phyloP scores from a whole-genome alignment of 306 rosid genomes.

The Fagus crenata region DNA sequence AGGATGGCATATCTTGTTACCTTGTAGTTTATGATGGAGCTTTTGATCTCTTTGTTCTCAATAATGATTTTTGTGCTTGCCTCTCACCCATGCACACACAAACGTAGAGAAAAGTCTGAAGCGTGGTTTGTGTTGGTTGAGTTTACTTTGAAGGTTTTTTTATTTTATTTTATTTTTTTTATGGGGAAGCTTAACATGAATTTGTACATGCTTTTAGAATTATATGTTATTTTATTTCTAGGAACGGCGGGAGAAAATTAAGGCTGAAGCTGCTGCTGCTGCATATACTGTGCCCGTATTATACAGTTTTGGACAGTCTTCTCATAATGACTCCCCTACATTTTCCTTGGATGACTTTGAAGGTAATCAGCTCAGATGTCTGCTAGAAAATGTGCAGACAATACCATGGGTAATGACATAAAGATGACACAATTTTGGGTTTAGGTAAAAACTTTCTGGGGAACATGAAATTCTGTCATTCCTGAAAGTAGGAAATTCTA shows the following conservation, averaged over 20 bases:
- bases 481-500: background rate
- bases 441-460: background rate
- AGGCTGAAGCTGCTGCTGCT: conserved; percentile 67
- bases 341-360: conserved; percentile 94
- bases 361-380: conserved; percentile 51
- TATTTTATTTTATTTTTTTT: background rate
- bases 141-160: conserved; percentile 1
- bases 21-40: background rate
- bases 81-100: background rate
- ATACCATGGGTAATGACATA: conserved; percentile 1
- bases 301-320: conserved; percentile 35
- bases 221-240: conserved; percentile 37
- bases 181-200: conserved; percentile 1
- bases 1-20: background rate
- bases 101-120: background rate
- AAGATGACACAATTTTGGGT: background rate
- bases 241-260: conserved; percentile 75
- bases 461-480: background rate
- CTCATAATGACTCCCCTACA: conserved; percentile 47
- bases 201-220: conserved; percentile 20
- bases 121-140: background rate
- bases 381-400: conserved; percentile 11
- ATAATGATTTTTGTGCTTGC: conserved; percentile 16
- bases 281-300: conserved; percentile 45
- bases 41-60: conserved; percentile 1